Conservation (phyloP, 306 rosid genomes). For the Castanea crenata region DNA sequence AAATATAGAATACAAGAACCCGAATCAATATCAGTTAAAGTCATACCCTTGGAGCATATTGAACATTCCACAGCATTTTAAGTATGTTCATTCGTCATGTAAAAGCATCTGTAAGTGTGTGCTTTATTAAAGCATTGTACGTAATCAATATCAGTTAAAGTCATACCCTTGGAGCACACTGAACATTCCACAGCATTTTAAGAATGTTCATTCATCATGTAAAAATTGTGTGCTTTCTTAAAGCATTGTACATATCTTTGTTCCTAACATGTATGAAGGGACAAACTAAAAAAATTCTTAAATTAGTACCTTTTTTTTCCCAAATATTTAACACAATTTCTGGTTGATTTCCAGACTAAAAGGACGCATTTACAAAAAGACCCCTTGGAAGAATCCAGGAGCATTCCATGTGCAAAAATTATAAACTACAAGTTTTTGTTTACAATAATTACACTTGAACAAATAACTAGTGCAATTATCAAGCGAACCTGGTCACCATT, state of each 20-base stretch:
- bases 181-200: conserved; percentile 1
- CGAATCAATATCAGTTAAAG: conserved; percentile 17
- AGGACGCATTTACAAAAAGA: background rate
- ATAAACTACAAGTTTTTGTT: background rate
- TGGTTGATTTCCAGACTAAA: too few species aligned
- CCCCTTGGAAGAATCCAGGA: background rate
- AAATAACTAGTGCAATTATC: background rate
- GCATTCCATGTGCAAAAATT: background rate
- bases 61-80: conserved; percentile 1
- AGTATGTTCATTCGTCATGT: background rate
- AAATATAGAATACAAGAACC: conserved; percentile 28
- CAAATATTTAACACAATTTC: too few species aligned
- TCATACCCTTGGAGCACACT: conserved; percentile 6
- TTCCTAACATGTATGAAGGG: too few species aligned
- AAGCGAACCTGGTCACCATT: background rate
- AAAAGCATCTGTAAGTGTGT: background rate
- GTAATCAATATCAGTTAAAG: conserved; percentile 18
- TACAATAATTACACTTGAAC: background rate
- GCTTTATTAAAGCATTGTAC: conserved; percentile 4
- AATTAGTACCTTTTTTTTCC: too few species aligned
- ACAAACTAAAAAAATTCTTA: too few species aligned
- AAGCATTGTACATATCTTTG: background rate
- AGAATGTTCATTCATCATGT: background rate
- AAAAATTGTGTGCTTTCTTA: background rate
- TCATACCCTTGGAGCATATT: conserved; percentile 5